Percentiles rank a stretch among this genome's conserved stretches.
These are phyloP conservation scores for Lantana camara DNA, from an alignment of 257 asterid species.

Conservation along the genomic window DNA sequence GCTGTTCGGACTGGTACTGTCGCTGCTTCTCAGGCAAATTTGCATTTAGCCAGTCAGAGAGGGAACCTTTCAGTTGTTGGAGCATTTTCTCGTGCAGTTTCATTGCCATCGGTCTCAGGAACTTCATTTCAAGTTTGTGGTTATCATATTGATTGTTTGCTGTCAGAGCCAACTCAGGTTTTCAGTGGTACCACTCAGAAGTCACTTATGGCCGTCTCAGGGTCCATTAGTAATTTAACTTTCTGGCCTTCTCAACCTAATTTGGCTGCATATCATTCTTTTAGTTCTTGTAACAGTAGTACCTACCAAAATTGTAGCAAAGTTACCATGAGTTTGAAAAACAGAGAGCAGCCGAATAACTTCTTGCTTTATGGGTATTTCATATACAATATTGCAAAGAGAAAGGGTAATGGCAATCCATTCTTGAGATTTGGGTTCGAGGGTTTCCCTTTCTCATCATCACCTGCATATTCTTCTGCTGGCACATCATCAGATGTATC, in stretches of 20 bases:
- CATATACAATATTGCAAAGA: conserved; percentile 51
- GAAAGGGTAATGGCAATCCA: conserved; percentile 39
- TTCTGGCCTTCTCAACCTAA: conserved; percentile 33
- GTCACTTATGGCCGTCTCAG: conserved; percentile 54
- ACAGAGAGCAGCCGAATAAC: conserved; percentile 54
- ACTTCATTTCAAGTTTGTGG: conserved; percentile 67
- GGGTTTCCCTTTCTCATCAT: conserved; percentile 50
- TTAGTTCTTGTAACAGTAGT: conserved; percentile 36
- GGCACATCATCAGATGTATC: conserved; percentile 61
- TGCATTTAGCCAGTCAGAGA: conserved; percentile 45
- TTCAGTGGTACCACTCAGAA: conserved; percentile 30
- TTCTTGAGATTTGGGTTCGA: conserved; percentile 46
- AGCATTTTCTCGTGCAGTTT: conserved; percentile 64
- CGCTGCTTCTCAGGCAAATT: conserved; percentile 64
- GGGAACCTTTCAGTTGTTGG: conserved; percentile 59
- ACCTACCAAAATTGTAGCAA: conserved; percentile 42
- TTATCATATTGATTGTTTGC: conserved; percentile 56
- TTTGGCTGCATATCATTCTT: conserved; percentile 36
- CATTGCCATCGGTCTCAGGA: conserved; percentile 72
- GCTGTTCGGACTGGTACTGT: conserved; percentile 51
- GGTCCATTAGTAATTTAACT: conserved; percentile 39
- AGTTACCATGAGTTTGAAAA: conserved; percentile 62
- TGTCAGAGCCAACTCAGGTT: conserved; percentile 43
- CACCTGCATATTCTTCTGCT: conserved; percentile 52
- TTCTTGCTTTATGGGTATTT: conserved; percentile 62